Percentiles rank a stretch among this genome's conserved stretches.
Evolutionary conservation across 495 filamentous ascomycete genomes (phyloP).

Genomic region (Evernia prunastri): DNA sequence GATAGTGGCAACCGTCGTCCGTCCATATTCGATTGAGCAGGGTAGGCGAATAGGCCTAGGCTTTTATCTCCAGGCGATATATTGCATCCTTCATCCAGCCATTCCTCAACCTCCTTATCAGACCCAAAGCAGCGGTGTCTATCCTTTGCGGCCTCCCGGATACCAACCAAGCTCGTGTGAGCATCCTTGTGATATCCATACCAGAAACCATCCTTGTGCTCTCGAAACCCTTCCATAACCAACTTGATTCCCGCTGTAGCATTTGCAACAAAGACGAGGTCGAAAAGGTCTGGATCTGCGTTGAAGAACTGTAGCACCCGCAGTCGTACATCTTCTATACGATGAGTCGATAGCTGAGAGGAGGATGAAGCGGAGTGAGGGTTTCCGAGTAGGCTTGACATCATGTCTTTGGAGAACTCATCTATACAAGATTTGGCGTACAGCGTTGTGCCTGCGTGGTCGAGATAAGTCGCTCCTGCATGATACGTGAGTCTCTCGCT

Average conservation of each 20-base stretch:
- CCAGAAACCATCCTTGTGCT: conserved; percentile 59
- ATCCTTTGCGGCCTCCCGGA: conserved; percentile 60
- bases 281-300: conserved; percentile 75
- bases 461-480: conserved; percentile 74
- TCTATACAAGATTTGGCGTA: conserved; percentile 79
- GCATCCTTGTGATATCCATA: conserved; percentile 79
- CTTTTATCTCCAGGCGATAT: conserved; percentile 25
- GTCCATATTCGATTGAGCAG: conserved; percentile 90
- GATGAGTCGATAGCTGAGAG: conserved; percentile 65
- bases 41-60: conserved; percentile 66
- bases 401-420: conserved; percentile 67
- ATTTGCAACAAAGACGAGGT: conserved; percentile 87
- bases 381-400: conserved; percentile 76
- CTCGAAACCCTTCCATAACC: conserved; percentile 66
- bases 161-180: conserved; percentile 84
- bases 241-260: conserved; percentile 88
- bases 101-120: conserved; percentile 61
- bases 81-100: conserved; percentile 44
- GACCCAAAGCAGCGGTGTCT: conserved; percentile 59
- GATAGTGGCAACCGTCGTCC: conserved; percentile 66
- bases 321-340: conserved; percentile 71
- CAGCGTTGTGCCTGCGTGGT: conserved; percentile 84
- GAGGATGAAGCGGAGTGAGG: conserved; percentile 82
- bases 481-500: conserved; percentile 16
- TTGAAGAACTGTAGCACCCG: conserved; percentile 72